A percentile compares a stretch with the other conserved stretches of the same genome.
phyloP scores from a whole-genome alignment of 306 rosid genomes.

The Purshia tridentata region DNA sequence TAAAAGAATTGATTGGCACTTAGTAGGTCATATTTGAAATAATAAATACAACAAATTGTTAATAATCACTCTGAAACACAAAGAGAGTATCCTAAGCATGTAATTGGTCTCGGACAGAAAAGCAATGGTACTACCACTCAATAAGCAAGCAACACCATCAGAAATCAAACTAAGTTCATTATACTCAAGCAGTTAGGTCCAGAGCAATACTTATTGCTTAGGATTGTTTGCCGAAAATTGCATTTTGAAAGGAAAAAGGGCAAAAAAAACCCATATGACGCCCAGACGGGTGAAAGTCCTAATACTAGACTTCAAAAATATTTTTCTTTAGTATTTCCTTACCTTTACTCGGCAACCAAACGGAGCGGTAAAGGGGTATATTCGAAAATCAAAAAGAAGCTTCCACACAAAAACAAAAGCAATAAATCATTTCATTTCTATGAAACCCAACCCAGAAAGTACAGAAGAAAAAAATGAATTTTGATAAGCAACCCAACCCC shows the following conservation, averaged over 20 bases:
- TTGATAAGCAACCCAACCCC: constrained; percentile 8
- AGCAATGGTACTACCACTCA: not conserved
- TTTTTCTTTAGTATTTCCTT: not conserved
- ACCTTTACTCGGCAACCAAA: constrained; percentile 7
- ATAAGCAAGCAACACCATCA: not conserved
- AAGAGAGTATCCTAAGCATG: not conserved
- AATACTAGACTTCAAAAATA: too few species aligned
- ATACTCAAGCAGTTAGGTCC: not conserved
- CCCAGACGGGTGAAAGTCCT: too few species aligned
- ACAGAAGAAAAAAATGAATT: not conserved
- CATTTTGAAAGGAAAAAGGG: not conserved
- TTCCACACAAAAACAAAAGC: not conserved
- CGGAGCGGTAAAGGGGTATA: not conserved
- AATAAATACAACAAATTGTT: not conserved
- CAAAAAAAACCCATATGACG: not conserved
- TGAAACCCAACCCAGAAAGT: not conserved
- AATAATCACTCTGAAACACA: not conserved
- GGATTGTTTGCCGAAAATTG: not conserved
- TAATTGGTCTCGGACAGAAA: not conserved
- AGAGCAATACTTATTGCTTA: not conserved
- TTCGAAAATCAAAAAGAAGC: not conserved
- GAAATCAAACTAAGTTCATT: constrained; percentile 1
- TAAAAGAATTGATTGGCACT: constrained; percentile 13
- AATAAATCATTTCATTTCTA: not conserved
- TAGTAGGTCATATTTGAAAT: not conserved